Conservation (phyloP, 2,329 filamentous ascomycete species). For the Alternaria sp. region DNA sequence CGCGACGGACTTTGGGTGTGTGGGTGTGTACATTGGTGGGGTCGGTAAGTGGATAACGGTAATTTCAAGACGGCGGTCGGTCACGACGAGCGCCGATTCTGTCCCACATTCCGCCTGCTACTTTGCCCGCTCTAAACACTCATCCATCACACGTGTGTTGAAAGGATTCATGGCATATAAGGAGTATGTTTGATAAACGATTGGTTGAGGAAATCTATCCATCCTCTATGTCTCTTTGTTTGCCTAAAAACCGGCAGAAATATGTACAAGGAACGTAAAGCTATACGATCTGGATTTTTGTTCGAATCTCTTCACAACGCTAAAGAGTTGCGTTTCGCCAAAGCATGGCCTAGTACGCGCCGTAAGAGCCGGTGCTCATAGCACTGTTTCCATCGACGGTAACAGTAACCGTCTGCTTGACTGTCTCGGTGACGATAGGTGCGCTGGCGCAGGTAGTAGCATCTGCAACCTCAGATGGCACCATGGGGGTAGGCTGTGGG, state of each 20-base stretch:
- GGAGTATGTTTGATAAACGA: neutral
- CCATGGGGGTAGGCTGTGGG: neutral
- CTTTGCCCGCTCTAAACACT: neutral
- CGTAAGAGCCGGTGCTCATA: slow-evolving; percentile 4
- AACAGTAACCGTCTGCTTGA: slow-evolving; percentile 35
- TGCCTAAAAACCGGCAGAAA: neutral
- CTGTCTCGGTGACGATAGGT: slow-evolving; percentile 23
- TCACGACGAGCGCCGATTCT: neutral
- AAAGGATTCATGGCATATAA: neutral
- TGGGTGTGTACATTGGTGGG: neutral
- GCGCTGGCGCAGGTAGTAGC: slow-evolving; percentile 15
- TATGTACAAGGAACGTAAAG: slow-evolving; percentile 12
- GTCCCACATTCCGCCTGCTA: neutral
- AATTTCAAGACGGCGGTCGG: neutral
- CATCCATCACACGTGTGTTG: neutral
- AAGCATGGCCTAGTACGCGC: slow-evolving; percentile 2
- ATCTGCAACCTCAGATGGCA: slow-evolving; percentile 7
- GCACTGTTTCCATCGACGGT: slow-evolving; percentile 20
- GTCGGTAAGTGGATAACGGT: neutral
- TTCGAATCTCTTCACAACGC: neutral
- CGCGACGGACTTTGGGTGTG: neutral
- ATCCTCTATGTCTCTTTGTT: neutral
- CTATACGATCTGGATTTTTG: neutral
- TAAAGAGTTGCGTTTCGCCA: accelerated
- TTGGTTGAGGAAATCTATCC: neutral